These are phyloP conservation scores for Suhomyces vadensis DNA, from an alignment of 805 yeast species.

Conservation along the genomic window DNA sequence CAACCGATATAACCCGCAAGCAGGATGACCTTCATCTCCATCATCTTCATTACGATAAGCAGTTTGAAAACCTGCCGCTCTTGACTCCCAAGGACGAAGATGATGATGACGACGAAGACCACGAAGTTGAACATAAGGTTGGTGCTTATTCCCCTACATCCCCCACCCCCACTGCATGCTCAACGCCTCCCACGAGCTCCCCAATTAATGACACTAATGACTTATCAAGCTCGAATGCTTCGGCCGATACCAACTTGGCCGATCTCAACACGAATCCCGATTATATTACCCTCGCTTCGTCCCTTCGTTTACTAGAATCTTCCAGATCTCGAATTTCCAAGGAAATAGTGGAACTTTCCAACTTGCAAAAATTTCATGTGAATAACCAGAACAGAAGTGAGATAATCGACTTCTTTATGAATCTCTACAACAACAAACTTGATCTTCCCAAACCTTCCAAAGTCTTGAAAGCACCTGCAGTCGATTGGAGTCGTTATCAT, in stretches of 20 bases:
- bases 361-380: constrained; percentile 24
- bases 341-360: constrained; percentile 34
- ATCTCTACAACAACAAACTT: constrained; percentile 33
- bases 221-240: background rate
- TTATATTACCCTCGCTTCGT: constrained; percentile 35
- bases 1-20: constrained; percentile 25
- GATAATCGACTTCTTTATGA: constrained; percentile 33
- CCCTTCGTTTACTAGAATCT: constrained; percentile 29
- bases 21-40: constrained; percentile 15
- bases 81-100: constrained; percentile 46
- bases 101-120: constrained; percentile 25
- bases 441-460: constrained; percentile 36
- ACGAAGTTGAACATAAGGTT: background rate
- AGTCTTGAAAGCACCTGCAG: constrained; percentile 33
- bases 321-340: constrained; percentile 24
- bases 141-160: background rate
- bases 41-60: constrained; percentile 17
- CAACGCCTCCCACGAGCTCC: constrained; percentile 11
- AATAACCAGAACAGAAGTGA: constrained; percentile 21
- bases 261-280: constrained; percentile 33
- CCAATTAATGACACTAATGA: constrained; percentile 10
- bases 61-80: constrained; percentile 35
- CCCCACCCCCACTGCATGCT: constrained; percentile 8
- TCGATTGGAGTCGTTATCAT: constrained; percentile 43
- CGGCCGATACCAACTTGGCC: constrained; percentile 3